phyloP scores from a whole-genome alignment of 345 rosid genomes.

The Eucalyptus decipiens region DNA sequence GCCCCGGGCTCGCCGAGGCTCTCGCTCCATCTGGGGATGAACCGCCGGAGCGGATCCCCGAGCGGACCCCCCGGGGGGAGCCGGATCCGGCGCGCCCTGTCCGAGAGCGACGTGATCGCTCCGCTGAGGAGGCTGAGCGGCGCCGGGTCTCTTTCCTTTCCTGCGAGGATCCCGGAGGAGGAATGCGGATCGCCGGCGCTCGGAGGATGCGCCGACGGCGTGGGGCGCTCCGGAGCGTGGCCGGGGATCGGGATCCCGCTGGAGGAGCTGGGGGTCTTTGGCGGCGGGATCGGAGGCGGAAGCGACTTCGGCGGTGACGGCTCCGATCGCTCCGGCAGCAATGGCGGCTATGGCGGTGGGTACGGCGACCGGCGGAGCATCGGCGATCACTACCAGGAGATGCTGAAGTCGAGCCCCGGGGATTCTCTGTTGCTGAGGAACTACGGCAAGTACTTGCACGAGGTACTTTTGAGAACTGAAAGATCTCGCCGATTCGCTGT shows the following conservation, averaged over 20 bases:
- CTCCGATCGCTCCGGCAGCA: neutral
- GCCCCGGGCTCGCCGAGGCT: constrained; percentile 13
- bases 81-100: constrained; percentile 35
- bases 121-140: constrained; percentile 2
- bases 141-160: constrained; percentile 17
- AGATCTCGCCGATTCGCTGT: neutral
- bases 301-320: neutral
- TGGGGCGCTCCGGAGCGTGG: constrained; percentile 9
- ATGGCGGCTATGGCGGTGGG: neutral
- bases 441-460: constrained; percentile 64
- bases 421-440: constrained; percentile 61
- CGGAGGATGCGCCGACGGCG: neutral
- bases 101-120: constrained; percentile 36
- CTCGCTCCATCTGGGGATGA: constrained; percentile 28
- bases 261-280: constrained; percentile 24
- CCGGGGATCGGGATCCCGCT: constrained; percentile 15
- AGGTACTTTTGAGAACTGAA: constrained; percentile 22
- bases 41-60: neutral
- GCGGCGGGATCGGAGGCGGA: constrained; percentile 21
- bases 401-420: constrained; percentile 52
- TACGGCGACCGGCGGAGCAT: constrained; percentile 19
- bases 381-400: constrained; percentile 54
- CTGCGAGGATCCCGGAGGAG: constrained; percentile 42
- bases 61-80: neutral
- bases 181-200: constrained; percentile 1